phyloP scores from a whole-genome alignment of 306 rosid species.

The Prunus persica region DNA sequence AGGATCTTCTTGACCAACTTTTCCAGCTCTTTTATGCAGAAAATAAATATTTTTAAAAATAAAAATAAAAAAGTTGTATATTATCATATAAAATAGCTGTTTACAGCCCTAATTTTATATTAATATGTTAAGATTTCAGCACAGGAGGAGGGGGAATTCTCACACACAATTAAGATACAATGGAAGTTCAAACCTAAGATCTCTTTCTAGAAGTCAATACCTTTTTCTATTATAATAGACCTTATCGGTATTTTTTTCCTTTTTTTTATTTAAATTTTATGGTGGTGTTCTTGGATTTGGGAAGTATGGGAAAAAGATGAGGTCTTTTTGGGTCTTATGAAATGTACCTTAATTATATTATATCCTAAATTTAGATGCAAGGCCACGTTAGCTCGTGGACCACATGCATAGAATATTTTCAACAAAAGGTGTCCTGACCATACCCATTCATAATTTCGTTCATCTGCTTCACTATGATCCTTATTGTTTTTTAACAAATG shows the following conservation, averaged over 20 bases:
- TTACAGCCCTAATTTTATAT: conserved; percentile 8
- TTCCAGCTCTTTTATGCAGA: conserved; percentile 19
- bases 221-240: no score
- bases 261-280: no score
- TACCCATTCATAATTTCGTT: background rate
- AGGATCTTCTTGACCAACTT: conserved; percentile 15
- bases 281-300: conserved; percentile 19
- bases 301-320: conserved; percentile 10
- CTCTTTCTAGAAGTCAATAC: no score
- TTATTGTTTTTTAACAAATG: background rate
- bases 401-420: conserved; percentile 8
- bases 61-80: background rate
- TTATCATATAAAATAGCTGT: conserved; percentile 1
- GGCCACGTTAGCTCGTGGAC: conserved; percentile 1
- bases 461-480: background rate
- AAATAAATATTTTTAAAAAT: background rate
- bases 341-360: background rate
- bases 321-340: background rate
- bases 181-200: conserved; percentile 3
- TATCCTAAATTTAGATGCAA: background rate
- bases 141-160: conserved; percentile 12
- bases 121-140: conserved; percentile 29
- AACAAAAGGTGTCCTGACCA: conserved; percentile 11
- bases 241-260: no score
- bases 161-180: no score